Evolutionary conservation across 352 stramenopile species (phyloP).

Genomic region (Globisporangium apiculatum): DNA sequence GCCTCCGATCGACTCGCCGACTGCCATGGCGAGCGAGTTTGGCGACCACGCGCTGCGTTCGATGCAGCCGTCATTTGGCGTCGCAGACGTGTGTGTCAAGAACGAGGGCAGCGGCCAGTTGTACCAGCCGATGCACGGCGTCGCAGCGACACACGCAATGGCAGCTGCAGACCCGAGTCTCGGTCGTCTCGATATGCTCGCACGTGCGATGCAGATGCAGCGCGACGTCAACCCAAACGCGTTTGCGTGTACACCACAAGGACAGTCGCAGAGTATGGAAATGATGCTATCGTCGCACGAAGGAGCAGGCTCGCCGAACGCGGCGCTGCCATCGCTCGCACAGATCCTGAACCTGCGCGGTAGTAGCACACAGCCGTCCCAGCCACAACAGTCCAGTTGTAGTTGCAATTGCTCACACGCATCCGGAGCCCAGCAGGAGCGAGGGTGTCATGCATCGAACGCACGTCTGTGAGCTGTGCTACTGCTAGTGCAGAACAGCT

Average conservation of each 20-base stretch:
- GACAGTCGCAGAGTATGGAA: constrained; percentile 6
- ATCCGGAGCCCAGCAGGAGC: too few relatives aligned
- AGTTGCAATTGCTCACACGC: constrained; percentile 14
- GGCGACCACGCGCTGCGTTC: constrained; percentile 22
- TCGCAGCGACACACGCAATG: constrained; percentile 10
- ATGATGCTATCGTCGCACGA: constrained; percentile 15
- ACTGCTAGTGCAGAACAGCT: too few relatives aligned
- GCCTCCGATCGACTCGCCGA: constrained; percentile 10
- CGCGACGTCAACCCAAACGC: constrained; percentile 7
- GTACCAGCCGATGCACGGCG: constrained; percentile 6
- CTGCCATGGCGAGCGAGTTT: constrained; percentile 14
- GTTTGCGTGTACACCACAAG: background rate
- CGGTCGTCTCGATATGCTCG: constrained; percentile 63
- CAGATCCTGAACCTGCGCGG: constrained; percentile 70
- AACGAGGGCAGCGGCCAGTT: constrained; percentile 20
- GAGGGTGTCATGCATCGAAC: too few relatives aligned
- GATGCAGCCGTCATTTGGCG: constrained; percentile 37
- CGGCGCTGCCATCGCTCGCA: constrained; percentile 51
- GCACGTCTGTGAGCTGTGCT: too few relatives aligned
- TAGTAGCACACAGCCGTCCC: background rate
- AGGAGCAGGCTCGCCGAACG: constrained; percentile 23
- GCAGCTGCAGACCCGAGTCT: constrained; percentile 16
- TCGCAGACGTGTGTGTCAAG: constrained; percentile 54
- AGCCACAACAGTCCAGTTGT: constrained; percentile 5
- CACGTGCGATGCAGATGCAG: constrained; percentile 48